Percentiles rank a stretch among this genome's conserved stretches.
These are phyloP conservation scores for Albugo candida DNA, from an alignment of 352 stramenopile species.

Conservation along the genomic window DNA sequence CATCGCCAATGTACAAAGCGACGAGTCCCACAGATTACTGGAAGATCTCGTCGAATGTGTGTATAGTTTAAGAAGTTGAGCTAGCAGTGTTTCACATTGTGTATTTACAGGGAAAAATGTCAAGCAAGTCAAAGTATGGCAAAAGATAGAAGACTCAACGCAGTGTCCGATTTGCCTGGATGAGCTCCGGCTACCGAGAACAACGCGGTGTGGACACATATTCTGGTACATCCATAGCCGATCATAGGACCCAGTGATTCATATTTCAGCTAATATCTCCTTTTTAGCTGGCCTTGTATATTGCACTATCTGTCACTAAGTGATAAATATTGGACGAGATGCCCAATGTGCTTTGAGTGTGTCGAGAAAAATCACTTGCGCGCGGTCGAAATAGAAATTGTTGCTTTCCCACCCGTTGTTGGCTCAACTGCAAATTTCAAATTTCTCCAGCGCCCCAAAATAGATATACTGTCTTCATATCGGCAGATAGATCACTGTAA, in stretches of 20 bases:
- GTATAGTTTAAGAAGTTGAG: background rate
- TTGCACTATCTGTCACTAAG: constrained; percentile 62
- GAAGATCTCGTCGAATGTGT: constrained; percentile 1
- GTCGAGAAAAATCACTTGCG: constrained; percentile 65
- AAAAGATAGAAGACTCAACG: constrained; percentile 30
- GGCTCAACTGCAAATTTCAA: constrained; percentile 36
- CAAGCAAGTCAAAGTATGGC: constrained; percentile 63
- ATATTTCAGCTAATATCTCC: too few species aligned
- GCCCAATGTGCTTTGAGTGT: constrained; percentile 75
- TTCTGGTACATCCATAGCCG: constrained; percentile 33
- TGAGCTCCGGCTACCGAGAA: constrained; percentile 54
- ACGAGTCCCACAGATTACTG: constrained; percentile 60
- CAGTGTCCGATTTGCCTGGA: constrained; percentile 73
- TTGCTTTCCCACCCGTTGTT: constrained; percentile 36
- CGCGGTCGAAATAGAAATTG: constrained; percentile 39
- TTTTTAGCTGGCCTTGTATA: constrained; percentile 76
- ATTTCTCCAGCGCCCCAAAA: constrained; percentile 31
- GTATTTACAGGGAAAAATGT: constrained; percentile 44
- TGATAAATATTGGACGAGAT: constrained; percentile 77
- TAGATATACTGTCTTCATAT: background rate
- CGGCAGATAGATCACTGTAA: background rate
- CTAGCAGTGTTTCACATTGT: background rate
- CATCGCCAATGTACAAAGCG: constrained; percentile 28
- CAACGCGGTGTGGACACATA: constrained; percentile 72
- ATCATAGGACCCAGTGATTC: too few species aligned